Evolutionary conservation across 768 basidiomycete genomes (phyloP).

Genomic region (Royoungia palumana): DNA sequence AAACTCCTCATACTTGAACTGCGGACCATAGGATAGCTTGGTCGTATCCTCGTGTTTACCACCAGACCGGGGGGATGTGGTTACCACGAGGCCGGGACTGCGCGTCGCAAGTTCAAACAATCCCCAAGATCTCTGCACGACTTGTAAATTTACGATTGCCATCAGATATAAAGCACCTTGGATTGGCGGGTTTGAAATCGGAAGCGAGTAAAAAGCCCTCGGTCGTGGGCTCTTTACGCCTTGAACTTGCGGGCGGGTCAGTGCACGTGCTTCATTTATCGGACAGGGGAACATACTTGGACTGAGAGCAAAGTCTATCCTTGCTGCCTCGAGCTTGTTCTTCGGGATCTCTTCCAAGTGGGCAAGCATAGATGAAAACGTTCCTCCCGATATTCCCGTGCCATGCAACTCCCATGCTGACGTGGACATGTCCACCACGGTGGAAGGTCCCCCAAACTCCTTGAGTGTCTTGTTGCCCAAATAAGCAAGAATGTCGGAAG

Average conservation of each 20-base stretch:
- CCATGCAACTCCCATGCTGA: constrained; percentile 43
- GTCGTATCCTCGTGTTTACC: constrained; percentile 14
- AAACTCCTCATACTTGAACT: constrained; percentile 79
- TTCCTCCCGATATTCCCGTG: constrained; percentile 34
- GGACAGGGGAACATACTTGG: constrained; percentile 34
- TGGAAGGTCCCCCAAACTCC: constrained; percentile 33
- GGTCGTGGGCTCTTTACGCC: constrained; percentile 28
- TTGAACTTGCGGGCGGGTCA: constrained; percentile 25
- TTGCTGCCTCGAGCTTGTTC: constrained; percentile 28
- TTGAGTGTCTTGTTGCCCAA: constrained; percentile 70
- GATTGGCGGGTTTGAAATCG: constrained; percentile 29
- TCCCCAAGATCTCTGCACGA: constrained; percentile 59
- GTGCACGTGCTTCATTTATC: neutral
- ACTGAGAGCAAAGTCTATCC: constrained; percentile 39
- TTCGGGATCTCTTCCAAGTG: constrained; percentile 32
- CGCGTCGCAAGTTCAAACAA: constrained; percentile 37
- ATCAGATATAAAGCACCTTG: constrained; percentile 45
- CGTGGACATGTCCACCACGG: constrained; percentile 51
- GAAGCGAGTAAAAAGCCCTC: constrained; percentile 37
- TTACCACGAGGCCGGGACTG: constrained; percentile 16
- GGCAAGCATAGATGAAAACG: constrained; percentile 36
- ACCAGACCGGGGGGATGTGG: constrained; percentile 12
- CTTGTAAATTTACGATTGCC: constrained; percentile 40
- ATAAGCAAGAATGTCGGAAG: constrained; percentile 67
- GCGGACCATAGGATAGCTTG: constrained; percentile 53